Conservation (phyloP, 2,329 filamentous ascomycete genomes). For the Aspergillus quadricinctus region DNA sequence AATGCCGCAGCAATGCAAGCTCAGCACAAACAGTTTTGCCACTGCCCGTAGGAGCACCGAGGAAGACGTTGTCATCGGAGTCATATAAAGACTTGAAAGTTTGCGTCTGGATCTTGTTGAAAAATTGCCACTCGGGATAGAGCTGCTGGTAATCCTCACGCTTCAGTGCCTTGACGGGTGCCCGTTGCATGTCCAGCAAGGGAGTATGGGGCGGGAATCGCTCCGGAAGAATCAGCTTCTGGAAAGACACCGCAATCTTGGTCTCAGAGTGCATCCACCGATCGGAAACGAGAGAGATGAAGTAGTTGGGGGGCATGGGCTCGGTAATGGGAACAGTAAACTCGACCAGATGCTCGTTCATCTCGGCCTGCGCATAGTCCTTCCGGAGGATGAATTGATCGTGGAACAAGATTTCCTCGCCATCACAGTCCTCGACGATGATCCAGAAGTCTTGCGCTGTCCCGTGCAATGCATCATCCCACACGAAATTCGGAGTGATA, state of each 20-base stretch:
- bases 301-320: conserved; percentile 98
- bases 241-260: conserved; percentile 86
- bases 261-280: conserved; percentile 99
- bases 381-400: conserved; percentile 89
- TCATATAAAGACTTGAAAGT: conserved; percentile 91
- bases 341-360: conserved; percentile 91
- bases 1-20: conserved; percentile 84
- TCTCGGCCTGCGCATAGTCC: conserved; percentile 78
- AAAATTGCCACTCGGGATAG: conserved; percentile 79
- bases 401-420: conserved; percentile 90
- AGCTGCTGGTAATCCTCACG: conserved; percentile 73
- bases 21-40: conserved; percentile 97
- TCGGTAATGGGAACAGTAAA: conserved; percentile 96
- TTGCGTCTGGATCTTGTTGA: conserved; percentile 98
- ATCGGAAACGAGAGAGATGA: conserved; percentile 90
- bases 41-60: conserved; percentile 88
- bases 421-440: conserved; percentile 93
- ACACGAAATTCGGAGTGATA: conserved; percentile 91
- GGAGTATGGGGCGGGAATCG: conserved; percentile 94
- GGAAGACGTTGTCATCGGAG: conserved; percentile 87
- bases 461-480: conserved; percentile 88
- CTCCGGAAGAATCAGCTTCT: conserved; percentile 89
- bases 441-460: conserved; percentile 94
- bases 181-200: conserved; percentile 82
- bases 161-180: conserved; percentile 86